These are phyloP conservation scores for Ambrosia trifida DNA, from an alignment of 129 eudicot species.

Conservation along the genomic window DNA sequence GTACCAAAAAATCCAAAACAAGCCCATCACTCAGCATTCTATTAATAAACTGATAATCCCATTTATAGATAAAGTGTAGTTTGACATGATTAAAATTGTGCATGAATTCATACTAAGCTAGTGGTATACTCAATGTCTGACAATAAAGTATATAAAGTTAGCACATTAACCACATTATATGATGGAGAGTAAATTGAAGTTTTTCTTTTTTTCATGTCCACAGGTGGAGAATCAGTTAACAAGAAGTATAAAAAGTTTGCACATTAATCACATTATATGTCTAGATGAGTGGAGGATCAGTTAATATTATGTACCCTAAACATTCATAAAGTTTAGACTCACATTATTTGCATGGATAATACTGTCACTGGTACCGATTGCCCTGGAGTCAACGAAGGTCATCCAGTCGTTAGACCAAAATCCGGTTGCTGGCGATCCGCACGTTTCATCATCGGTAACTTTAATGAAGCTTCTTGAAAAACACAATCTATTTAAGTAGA, in stretches of 20 bases:
- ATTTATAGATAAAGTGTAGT: too few species aligned
- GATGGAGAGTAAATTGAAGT: too few species aligned
- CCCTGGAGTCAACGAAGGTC: conserved; percentile 34
- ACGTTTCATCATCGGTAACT: conserved; percentile 19
- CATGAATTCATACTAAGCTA: too few species aligned
- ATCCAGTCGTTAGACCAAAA: conserved; percentile 50
- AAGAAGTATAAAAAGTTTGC: too few species aligned
- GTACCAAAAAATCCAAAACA: too few species aligned
- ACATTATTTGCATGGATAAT: background rate
- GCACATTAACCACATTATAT: too few species aligned
- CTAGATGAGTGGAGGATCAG: background rate
- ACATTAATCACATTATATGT: background rate
- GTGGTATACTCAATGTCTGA: too few species aligned
- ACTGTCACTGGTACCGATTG: conserved; percentile 9
- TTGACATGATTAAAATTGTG: too few species aligned
- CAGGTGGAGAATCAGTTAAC: background rate
- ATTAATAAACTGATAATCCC: too few species aligned
- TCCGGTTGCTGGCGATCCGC: conserved; percentile 45
- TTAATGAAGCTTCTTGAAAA: background rate
- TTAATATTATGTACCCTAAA: background rate
- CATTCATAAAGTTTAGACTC: background rate
- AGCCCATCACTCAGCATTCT: too few species aligned
- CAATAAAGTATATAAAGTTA: too few species aligned
- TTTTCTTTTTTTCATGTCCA: background rate
- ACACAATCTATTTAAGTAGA: background rate